Conservation (phyloP, 768 basidiomycete species). For the Mrakia frigida region DNA sequence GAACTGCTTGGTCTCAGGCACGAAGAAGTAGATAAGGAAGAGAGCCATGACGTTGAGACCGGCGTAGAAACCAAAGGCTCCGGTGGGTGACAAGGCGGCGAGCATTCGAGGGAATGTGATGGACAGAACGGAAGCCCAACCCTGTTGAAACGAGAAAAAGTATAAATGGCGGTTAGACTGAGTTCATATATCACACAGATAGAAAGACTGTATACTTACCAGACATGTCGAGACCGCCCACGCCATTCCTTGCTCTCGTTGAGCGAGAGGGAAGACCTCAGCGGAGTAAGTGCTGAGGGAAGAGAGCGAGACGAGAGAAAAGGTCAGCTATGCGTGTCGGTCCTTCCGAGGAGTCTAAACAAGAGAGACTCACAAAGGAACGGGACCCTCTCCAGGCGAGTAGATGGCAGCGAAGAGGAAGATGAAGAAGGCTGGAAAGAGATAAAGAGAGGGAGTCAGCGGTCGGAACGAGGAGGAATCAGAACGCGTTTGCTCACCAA, state of each 20-base stretch:
- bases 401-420: slow-evolving; percentile 61
- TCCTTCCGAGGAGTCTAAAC: neutral
- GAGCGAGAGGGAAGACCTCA: slow-evolving; percentile 80
- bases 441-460: no score
- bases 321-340: neutral
- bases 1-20: slow-evolving; percentile 38
- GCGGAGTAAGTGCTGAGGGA: slow-evolving; percentile 63
- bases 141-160: no score
- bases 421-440: slow-evolving; percentile 38
- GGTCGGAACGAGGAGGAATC: no score
- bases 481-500: slow-evolving; percentile 35
- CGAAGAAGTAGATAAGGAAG: slow-evolving; percentile 37
- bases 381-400: slow-evolving; percentile 78
- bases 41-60: slow-evolving; percentile 40
- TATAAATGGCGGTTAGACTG: no score
- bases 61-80: slow-evolving; percentile 56
- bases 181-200: no score
- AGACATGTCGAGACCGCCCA: slow-evolving; percentile 61
- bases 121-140: slow-evolving; percentile 37
- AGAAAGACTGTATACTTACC: no score
- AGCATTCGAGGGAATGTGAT: slow-evolving; percentile 65
- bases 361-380: slow-evolving; percentile 54
- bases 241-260: slow-evolving; percentile 73
- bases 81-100: slow-evolving; percentile 60
- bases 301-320: neutral